These are phyloP conservation scores for Oryza australiensis DNA, from an alignment of 176 grass and related monocot genomes.

Conservation along the genomic window DNA sequence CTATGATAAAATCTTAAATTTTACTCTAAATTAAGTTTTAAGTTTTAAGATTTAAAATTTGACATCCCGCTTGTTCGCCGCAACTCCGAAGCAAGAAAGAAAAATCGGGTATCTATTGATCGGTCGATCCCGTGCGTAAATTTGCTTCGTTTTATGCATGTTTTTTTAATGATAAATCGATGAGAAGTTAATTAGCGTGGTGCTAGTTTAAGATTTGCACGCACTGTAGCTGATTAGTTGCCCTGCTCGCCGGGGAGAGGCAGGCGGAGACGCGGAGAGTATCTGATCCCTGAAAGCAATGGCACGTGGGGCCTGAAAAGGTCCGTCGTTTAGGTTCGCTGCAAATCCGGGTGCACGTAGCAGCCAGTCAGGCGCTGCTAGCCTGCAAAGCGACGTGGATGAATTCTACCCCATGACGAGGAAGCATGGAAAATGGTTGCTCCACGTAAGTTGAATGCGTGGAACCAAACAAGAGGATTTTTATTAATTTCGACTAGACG, in stretches of 20 bases:
- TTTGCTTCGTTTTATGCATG: neutral
- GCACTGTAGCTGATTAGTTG: neutral
- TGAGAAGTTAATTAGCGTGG: neutral
- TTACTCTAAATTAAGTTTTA: too few relatives aligned
- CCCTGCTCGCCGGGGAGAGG: neutral
- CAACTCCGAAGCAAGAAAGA: too few relatives aligned
- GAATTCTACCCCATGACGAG: neutral
- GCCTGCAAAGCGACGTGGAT: slow-evolving; percentile 26
- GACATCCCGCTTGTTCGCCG: too few relatives aligned
- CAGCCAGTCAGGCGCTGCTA: neutral
- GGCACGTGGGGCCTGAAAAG: neutral
- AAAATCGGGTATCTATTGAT: too few relatives aligned
- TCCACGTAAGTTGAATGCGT: slow-evolving; percentile 20
- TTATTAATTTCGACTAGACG: too few relatives aligned
- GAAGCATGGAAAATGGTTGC: slow-evolving; percentile 33
- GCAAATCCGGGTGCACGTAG: neutral
- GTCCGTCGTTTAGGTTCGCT: neutral
- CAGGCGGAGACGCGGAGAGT: neutral
- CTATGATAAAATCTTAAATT: too few relatives aligned
- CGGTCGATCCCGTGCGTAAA: neutral
- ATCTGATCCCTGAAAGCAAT: slow-evolving; percentile 38
- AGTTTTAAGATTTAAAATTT: too few relatives aligned
- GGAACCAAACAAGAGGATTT: neutral
- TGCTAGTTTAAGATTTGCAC: neutral
- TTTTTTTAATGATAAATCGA: neutral